These are phyloP conservation scores for Wickerhamomyces subpelliculosus DNA, from an alignment of 805 yeast species.

Conservation along the genomic window DNA sequence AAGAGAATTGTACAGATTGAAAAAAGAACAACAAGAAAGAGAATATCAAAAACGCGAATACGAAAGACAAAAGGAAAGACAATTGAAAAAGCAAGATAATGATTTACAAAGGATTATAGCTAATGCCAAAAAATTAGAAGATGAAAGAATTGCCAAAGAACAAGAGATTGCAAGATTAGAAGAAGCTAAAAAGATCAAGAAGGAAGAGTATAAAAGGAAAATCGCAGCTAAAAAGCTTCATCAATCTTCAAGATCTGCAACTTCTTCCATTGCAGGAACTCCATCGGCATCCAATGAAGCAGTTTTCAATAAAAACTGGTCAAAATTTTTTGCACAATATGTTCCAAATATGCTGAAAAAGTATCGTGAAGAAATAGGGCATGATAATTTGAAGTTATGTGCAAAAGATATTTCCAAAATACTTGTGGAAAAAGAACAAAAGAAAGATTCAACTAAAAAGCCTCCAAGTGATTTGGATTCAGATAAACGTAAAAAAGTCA, in stretches of 20 bases:
- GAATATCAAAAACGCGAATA: constrained; percentile 15
- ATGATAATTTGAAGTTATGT: constrained; percentile 66
- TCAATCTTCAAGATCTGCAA: neutral
- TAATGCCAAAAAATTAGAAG: constrained; percentile 27
- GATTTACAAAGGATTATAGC: constrained; percentile 32
- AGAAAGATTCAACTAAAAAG: constrained; percentile 22
- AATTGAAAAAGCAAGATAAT: constrained; percentile 12
- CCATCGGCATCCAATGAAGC: too few species aligned
- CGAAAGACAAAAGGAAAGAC: constrained; percentile 17
- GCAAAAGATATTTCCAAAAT: constrained; percentile 71
- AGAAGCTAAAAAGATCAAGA: constrained; percentile 22
- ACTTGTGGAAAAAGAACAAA: constrained; percentile 60
- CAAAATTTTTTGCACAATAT: constrained; percentile 51
- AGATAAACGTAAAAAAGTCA: constrained; percentile 65
- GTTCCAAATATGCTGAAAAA: constrained; percentile 76
- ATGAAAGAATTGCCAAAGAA: constrained; percentile 14
- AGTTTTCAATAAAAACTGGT: constrained; percentile 30
- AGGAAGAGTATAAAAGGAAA: constrained; percentile 28
- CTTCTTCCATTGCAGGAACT: constrained; percentile 2
- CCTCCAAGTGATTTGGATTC: constrained; percentile 53
- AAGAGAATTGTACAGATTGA: constrained; percentile 24
- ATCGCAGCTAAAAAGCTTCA: constrained; percentile 16
- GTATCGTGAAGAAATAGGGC: constrained; percentile 60
- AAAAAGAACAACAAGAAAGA: constrained; percentile 23
- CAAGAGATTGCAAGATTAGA: constrained; percentile 18